phyloP scores from a whole-genome alignment of 2,329 filamentous ascomycete genomes.

The Microcera coccophila region DNA sequence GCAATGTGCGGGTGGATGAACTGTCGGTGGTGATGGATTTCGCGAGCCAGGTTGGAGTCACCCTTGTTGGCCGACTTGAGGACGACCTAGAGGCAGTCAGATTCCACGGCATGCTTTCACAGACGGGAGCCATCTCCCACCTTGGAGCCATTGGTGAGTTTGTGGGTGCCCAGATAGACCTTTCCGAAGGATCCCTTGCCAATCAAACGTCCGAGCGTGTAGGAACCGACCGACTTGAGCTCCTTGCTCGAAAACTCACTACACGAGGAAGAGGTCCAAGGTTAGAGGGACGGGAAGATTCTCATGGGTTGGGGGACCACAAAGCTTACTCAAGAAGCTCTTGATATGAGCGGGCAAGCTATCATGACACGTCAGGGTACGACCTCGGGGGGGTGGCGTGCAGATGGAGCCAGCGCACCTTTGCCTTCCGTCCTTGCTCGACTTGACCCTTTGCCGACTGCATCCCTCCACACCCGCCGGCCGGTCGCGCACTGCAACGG shows the following conservation, averaged over 20 bases:
- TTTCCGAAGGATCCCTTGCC: slow-evolving; percentile 98
- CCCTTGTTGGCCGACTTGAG: slow-evolving; percentile 97
- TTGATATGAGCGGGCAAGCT: slow-evolving; percentile 97
- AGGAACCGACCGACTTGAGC: slow-evolving; percentile 89
- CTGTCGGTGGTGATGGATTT: slow-evolving; percentile 97
- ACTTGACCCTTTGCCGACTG: slow-evolving; percentile 53
- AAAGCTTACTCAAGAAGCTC: slow-evolving; percentile 81
- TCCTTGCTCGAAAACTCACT: slow-evolving; percentile 95
- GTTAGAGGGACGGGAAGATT: too few relatives aligned
- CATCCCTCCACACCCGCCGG: slow-evolving; percentile 40
- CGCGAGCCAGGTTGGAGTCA: slow-evolving; percentile 90
- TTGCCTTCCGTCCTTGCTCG: slow-evolving; percentile 60
- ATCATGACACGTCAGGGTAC: neutral
- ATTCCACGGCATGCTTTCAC: neutral
- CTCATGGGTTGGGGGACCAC: slow-evolving; percentile 6
- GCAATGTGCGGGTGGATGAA: slow-evolving; percentile 98
- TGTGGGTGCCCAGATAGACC: slow-evolving; percentile 93
- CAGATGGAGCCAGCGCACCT: slow-evolving; percentile 38
- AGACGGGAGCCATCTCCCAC: slow-evolving; percentile 43
- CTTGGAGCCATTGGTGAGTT: slow-evolving; percentile 98
- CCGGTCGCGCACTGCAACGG: slow-evolving; percentile 20
- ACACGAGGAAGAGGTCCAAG: slow-evolving; percentile 9
- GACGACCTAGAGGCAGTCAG: slow-evolving; percentile 64
- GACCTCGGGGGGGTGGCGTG: neutral
- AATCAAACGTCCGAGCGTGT: slow-evolving; percentile 84